Evolutionary conservation across 805 yeast species (phyloP).

Genomic region (Saturnispora sekii): DNA sequence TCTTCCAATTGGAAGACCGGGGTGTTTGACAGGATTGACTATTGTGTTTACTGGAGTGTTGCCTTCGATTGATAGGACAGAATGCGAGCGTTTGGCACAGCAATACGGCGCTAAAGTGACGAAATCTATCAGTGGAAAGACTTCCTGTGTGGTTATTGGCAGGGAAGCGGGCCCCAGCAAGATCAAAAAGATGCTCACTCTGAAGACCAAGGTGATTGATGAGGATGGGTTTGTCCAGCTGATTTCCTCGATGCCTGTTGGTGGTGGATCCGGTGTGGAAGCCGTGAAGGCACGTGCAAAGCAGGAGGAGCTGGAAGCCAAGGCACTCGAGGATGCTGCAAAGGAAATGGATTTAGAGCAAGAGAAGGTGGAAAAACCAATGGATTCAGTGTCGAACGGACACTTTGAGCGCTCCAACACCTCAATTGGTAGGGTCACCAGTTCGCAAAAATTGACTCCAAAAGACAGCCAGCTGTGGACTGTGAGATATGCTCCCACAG

Average conservation of each 20-base stretch:
- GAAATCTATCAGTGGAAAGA: conserved; percentile 73
- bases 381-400: not conserved
- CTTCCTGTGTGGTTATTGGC: conserved; percentile 84
- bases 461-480: conserved; percentile 66
- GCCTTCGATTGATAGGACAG: conserved; percentile 69
- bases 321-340: conserved; percentile 30
- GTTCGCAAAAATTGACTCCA: conserved; percentile 20
- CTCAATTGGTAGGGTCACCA: not conserved
- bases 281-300: conserved; percentile 69
- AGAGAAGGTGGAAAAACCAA: conserved; percentile 17
- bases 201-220: conserved; percentile 69
- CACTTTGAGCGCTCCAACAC: not conserved
- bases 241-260: conserved; percentile 72
- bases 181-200: conserved; percentile 64
- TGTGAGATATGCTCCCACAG: conserved; percentile 79
- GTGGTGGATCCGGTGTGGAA: conserved; percentile 78
- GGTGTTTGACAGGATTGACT: conserved; percentile 80
- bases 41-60: conserved; percentile 89
- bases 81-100: conserved; percentile 68
- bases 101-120: conserved; percentile 89
- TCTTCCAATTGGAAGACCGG: conserved; percentile 74
- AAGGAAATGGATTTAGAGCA: conserved; percentile 16
- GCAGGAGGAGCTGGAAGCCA: conserved; percentile 57
- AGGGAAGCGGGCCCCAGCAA: conserved; percentile 97
- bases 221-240: conserved; percentile 80